Evolutionary conservation across 2,329 filamentous ascomycete species (phyloP).

Genomic region (Botryosphaeria dothidea): DNA sequence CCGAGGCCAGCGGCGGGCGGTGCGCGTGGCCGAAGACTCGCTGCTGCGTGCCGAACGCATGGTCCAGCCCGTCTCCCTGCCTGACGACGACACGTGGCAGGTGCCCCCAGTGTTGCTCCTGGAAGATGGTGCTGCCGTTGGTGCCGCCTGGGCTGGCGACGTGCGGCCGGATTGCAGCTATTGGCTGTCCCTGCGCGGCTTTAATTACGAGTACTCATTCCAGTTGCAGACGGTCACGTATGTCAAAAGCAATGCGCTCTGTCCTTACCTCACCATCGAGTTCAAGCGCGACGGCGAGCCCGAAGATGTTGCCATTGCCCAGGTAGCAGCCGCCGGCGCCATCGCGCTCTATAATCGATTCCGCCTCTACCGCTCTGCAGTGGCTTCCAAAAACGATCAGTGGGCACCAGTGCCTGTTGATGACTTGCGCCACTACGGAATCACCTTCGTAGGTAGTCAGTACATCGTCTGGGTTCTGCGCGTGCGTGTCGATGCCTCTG

Average conservation of each 20-base stretch:
- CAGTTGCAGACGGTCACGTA: constrained; percentile 8
- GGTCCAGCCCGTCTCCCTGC: constrained; percentile 1
- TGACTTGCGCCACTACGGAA: constrained; percentile 14
- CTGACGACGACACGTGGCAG: background rate
- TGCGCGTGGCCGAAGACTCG: background rate
- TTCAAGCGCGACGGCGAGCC: constrained; percentile 19
- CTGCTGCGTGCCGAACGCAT: constrained; percentile 11
- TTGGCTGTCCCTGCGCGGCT: constrained; percentile 17
- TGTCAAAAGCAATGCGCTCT: background rate
- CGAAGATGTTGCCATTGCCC: constrained; percentile 23
- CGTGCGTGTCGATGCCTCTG: background rate
- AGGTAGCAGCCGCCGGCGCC: constrained; percentile 7
- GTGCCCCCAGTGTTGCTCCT: background rate
- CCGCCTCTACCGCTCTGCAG: constrained; percentile 2
- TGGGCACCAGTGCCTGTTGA: background rate
- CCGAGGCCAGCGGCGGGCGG: background rate
- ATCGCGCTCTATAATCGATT: constrained; percentile 18
- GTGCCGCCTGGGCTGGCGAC: constrained; percentile 5
- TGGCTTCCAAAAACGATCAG: constrained; percentile 9
- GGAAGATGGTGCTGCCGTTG: background rate
- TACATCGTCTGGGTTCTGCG: constrained; percentile 24
- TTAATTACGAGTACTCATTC: constrained; percentile 12
- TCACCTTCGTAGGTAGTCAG: constrained; percentile 27
- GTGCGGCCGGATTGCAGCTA: constrained; percentile 17
- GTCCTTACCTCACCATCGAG: constrained; percentile 19